Evolutionary conservation across 2,329 filamentous ascomycete genomes (phyloP), one percentile per base, ranked within the genome.

Genomic region (Diplodia corticola): DNA sequence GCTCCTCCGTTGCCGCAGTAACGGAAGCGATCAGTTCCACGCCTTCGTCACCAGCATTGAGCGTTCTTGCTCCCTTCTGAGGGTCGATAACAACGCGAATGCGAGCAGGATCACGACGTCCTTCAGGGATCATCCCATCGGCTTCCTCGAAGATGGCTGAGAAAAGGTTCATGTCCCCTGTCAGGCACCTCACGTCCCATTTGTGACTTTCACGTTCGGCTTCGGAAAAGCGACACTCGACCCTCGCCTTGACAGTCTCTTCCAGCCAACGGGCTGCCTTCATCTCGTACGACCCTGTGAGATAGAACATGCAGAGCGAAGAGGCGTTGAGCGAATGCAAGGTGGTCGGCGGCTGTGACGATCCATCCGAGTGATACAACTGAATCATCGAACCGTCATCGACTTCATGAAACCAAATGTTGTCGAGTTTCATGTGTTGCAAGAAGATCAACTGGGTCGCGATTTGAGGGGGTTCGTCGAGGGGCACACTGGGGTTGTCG

Each of bases 151-250:
- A 92, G 3, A 93, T 84, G 5, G 91, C 90, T 1, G 88, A 86
- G 71, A 88, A 79, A 30, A 86, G 76, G 54, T 80, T 83, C 28
- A 87, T 75, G 63, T 81, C 89, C 44, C 82, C 83, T n/a, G 78
- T 73, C 6, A 85, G 83, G 22, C 88, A 90, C 44, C 92, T 87
- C 35, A 96, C 85, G 35, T 91, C 91, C 93, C 92, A 97, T 71
- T 86, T 88, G 17, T 88, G 84, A 67, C 89, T 86, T 76, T 97
- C 92, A 67, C 93, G 87, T 79, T 97, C 92, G n/a, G 82, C 77
- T 75, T 97, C 93, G 0, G 91, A 81, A 73, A 96, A 97, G 12
- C 93, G 87, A 5, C 89, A 90, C 78, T 97, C 94, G 15, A 97
- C 88, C 69, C 89, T 88, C 9, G 93, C 93, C 79, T 94, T 96